Evolutionary conservation across 2,329 filamentous ascomycete genomes (phyloP).

Genomic region (Cryphonectria carpinicola): DNA sequence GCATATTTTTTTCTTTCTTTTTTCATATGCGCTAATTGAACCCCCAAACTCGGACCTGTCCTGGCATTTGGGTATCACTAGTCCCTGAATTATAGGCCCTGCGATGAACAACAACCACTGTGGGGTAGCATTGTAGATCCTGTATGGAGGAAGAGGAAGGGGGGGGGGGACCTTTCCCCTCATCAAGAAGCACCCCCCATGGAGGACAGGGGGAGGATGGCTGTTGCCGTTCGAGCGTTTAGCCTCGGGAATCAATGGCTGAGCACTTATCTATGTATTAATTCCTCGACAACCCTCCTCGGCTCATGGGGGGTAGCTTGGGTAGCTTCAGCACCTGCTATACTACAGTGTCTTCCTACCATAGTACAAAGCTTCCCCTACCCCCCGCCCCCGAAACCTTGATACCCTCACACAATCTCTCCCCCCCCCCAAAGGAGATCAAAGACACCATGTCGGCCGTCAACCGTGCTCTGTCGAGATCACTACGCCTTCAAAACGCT

Average conservation of each 20-base stretch:
- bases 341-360: background rate
- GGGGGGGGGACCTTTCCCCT: background rate
- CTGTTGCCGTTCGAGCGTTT: background rate
- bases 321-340: background rate
- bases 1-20: background rate
- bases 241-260: conserved; percentile 16
- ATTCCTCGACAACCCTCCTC: background rate
- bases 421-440: background rate
- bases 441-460: conserved; percentile 36
- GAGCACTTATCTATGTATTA: background rate
- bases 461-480: conserved; percentile 58
- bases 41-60: background rate
- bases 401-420: background rate
- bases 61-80: background rate
- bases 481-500: conserved; percentile 52
- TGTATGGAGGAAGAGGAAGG: background rate
- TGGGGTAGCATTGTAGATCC: background rate
- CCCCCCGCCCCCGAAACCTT: background rate
- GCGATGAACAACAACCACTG: background rate
- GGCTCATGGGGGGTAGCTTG: background rate
- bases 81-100: background rate
- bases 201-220: background rate
- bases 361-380: background rate
- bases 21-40: background rate
- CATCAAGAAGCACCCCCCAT: background rate